A percentile compares a stretch with the other conserved stretches of the same genome.
Evolutionary conservation across 768 basidiomycete species (phyloP).

Genomic region (Lactarius deliciosus): DNA sequence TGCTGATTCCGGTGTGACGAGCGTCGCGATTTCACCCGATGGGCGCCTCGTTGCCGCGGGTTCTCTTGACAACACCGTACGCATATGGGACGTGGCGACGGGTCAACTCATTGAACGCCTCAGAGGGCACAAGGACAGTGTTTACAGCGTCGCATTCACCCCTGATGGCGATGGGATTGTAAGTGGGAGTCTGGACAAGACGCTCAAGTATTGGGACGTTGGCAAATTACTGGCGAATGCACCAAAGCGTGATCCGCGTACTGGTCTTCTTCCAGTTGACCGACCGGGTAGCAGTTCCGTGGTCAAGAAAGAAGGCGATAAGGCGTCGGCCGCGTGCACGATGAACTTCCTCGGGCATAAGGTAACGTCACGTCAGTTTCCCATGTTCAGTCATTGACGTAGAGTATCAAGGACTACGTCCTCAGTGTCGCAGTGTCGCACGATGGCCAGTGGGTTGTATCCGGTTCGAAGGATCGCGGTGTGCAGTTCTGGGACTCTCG

Average conservation of each 20-base stretch:
- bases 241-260: conserved; percentile 35
- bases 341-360: conserved; percentile 92
- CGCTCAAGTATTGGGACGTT: conserved; percentile 63
- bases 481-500: conserved; percentile 93
- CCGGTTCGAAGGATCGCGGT: conserved; percentile 92
- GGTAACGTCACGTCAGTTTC: conserved; percentile 38
- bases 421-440: conserved; percentile 79
- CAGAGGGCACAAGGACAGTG: conserved; percentile 59
- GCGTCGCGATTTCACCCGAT: conserved; percentile 58
- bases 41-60: conserved; percentile 60
- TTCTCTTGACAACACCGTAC: conserved; percentile 59
- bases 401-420: conserved; percentile 58
- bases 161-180: conserved; percentile 88
- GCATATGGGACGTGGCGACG: conserved; percentile 67
- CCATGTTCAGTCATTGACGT: background rate
- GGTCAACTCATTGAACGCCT: conserved; percentile 59
- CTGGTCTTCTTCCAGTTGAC: conserved; percentile 27
- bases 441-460: conserved; percentile 93
- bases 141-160: conserved; percentile 80
- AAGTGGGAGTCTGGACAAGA: conserved; percentile 78
- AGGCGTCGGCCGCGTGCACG: conserved; percentile 53
- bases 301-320: conserved; percentile 50
- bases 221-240: conserved; percentile 38
- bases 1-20: conserved; percentile 62
- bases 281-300: conserved; percentile 25